These are phyloP conservation scores for Parathielavia appendiculata DNA, from an alignment of 495 filamentous ascomycete genomes.

Conservation along the genomic window DNA sequence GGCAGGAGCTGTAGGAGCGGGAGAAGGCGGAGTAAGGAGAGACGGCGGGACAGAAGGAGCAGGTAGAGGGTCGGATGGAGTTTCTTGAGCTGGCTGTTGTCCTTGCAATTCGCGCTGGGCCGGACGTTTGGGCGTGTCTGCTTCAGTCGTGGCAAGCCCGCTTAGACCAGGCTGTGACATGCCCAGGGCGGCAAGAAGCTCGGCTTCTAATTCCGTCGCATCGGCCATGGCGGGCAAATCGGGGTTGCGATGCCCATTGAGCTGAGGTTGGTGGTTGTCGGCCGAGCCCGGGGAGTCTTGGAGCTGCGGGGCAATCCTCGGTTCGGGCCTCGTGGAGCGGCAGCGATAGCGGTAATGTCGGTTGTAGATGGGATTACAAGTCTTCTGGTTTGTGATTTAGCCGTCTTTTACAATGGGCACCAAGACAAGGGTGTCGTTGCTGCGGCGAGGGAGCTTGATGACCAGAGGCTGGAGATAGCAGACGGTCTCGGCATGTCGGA, in stretches of 20 bases:
- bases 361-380: too few relatives aligned
- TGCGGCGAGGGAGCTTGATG: too few relatives aligned
- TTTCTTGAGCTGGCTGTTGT: not conserved
- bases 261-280: not conserved
- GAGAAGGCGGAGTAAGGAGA: not conserved
- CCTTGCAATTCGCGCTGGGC: not conserved
- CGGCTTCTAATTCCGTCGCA: constrained; percentile 15
- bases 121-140: not conserved
- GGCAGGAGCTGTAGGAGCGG: not conserved
- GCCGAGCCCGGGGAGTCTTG: not conserved
- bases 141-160: not conserved
- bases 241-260: constrained; percentile 14
- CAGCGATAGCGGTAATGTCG: too few relatives aligned
- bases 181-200: constrained; percentile 20
- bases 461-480: too few relatives aligned
- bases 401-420: too few relatives aligned
- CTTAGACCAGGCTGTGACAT: not conserved
- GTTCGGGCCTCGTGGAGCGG: too few relatives aligned
- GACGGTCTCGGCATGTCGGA: too few relatives aligned
- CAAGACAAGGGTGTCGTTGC: too few relatives aligned
- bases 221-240: constrained; percentile 21
- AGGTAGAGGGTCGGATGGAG: not conserved
- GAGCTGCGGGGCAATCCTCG: constrained; percentile 1
- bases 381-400: too few relatives aligned
- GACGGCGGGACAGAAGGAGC: not conserved